Evolutionary conservation across 2,329 filamentous ascomycete genomes (phyloP).

Genomic region (Teratosphaeria destructans): DNA sequence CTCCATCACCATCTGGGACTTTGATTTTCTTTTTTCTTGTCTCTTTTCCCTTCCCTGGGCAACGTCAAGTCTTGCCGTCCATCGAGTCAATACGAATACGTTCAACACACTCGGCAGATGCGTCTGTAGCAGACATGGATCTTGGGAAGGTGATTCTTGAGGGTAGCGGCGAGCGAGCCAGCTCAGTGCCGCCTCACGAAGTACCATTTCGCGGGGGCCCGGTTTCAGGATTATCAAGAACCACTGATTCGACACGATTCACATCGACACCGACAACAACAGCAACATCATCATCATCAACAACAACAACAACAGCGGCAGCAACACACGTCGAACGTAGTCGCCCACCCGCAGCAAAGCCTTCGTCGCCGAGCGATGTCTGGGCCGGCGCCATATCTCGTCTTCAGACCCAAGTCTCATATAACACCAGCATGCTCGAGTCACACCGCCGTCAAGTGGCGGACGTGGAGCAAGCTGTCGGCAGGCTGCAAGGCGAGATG

Average conservation of each 20-base stretch:
- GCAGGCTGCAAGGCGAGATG: conserved; percentile 32
- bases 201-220: not conserved
- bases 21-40: no score
- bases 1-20: not conserved
- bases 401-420: conserved; percentile 39
- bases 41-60: no score
- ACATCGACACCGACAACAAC: not conserved
- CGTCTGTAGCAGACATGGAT: conserved; percentile 2
- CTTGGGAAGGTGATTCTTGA: conserved; percentile 5
- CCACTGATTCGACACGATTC: not conserved
- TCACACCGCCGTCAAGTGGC: conserved; percentile 32
- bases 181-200: not conserved
- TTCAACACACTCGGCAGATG: not conserved
- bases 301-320: not conserved
- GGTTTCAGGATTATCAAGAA: not conserved
- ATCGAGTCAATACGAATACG: not conserved
- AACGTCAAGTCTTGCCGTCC: not conserved
- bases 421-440: conserved; percentile 33
- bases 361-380: conserved; percentile 12
- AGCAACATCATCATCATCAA: not conserved
- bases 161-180: not conserved
- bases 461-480: conserved; percentile 30
- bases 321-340: not conserved
- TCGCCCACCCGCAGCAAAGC: not conserved
- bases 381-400: conserved; percentile 33